phyloP scores from a whole-genome alignment of 495 filamentous ascomycete species.

The Penicillium odoratum region DNA sequence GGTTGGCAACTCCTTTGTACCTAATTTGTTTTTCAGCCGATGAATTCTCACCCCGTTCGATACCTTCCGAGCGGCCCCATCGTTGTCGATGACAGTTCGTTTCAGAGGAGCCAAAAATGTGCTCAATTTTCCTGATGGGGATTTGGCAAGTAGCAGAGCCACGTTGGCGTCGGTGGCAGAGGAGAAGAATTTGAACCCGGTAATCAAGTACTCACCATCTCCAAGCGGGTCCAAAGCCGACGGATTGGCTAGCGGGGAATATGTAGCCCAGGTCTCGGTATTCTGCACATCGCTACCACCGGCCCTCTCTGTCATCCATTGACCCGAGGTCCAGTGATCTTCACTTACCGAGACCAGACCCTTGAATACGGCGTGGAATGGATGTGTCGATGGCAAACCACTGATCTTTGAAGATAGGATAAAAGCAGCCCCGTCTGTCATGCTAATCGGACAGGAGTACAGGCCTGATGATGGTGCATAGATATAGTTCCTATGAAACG shows the following conservation, averaged over 20 bases:
- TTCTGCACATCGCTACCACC: constrained; percentile 73
- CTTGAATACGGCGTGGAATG: constrained; percentile 49
- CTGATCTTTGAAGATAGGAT: constrained; percentile 56
- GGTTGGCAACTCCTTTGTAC: constrained; percentile 67
- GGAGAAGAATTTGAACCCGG: constrained; percentile 78
- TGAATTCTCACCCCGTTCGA: constrained; percentile 66
- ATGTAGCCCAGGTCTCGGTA: constrained; percentile 65
- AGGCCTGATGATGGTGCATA: constrained; percentile 62
- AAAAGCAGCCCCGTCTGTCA: constrained; percentile 69
- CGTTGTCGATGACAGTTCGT: constrained; percentile 33
- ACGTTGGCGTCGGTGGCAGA: constrained; percentile 72
- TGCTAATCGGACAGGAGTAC: constrained; percentile 66
- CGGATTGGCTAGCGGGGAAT: constrained; percentile 25
- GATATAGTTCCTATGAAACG: constrained; percentile 59
- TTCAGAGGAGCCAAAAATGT: constrained; percentile 69
- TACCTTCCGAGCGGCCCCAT: constrained; percentile 25
- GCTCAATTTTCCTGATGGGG: constrained; percentile 52
- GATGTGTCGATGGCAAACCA: constrained; percentile 33
- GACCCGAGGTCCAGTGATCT: constrained; percentile 72
- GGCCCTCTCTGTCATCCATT: constrained; percentile 85
- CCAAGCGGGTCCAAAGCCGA: constrained; percentile 16
- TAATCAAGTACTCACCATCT: constrained; percentile 46
- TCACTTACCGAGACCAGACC: constrained; percentile 55
- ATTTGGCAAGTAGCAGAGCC: constrained; percentile 69
- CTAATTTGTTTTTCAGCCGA: constrained; percentile 69